phyloP scores from a whole-genome alignment of 2,329 filamentous ascomycete genomes.

The Trichoderma sp. region DNA sequence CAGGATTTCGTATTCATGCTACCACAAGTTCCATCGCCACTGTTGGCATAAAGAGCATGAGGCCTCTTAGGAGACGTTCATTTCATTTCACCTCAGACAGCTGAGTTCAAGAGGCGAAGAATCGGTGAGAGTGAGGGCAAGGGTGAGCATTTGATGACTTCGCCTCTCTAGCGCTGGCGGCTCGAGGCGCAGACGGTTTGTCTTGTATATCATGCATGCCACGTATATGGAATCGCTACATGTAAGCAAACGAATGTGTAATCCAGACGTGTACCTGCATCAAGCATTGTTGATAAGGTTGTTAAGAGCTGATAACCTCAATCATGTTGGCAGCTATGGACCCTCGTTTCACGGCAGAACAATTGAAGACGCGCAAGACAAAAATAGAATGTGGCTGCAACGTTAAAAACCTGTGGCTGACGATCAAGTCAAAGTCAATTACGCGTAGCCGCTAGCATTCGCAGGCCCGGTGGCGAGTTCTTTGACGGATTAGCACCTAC shows the following conservation, averaged over 20 bases:
- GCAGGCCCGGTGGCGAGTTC: not conserved
- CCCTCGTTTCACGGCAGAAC: not conserved
- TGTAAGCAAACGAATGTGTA: not conserved
- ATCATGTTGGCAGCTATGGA: not conserved
- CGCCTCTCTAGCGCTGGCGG: not conserved
- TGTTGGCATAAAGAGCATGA: not conserved
- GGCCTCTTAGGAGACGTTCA: not conserved
- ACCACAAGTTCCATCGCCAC: not conserved
- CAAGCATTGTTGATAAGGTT: not conserved
- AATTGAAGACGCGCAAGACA: not conserved
- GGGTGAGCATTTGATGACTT: not conserved
- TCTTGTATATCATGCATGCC: not conserved
- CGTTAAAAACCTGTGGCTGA: not conserved
- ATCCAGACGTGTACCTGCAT: not conserved
- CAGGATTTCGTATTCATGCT: not conserved
- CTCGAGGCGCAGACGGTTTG: not conserved
- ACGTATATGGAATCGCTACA: not conserved
- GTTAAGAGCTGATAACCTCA: not conserved
- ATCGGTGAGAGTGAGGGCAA: not conserved
- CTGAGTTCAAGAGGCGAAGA: not conserved
- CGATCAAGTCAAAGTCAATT: not conserved
- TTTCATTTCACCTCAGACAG: not conserved
- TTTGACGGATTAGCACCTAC: not conserved
- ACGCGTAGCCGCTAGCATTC: not conserved
- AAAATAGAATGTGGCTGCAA: conserved; percentile 11